Percentiles rank a stretch among this genome's conserved stretches.
Conservation (phyloP, 129 eudicot genomes). For the Logfia minima region DNA sequence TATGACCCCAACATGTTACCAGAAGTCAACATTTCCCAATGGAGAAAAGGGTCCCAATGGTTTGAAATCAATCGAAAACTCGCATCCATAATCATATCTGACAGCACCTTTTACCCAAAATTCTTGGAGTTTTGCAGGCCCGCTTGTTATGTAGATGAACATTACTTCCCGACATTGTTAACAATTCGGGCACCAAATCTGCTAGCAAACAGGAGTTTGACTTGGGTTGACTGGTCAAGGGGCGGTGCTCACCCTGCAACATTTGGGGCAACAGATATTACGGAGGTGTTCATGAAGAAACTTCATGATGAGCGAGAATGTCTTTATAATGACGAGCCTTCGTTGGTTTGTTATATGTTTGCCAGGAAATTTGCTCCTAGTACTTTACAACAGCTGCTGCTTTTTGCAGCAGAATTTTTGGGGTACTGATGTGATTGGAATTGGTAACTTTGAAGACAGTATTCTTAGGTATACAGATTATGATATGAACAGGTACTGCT, state of each 20-base stretch:
- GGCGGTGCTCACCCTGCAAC: constrained; percentile 77
- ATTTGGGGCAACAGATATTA: constrained; percentile 51
- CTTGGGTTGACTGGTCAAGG: constrained; percentile 77
- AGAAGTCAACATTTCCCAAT: constrained; percentile 72
- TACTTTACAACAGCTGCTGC: constrained; percentile 60
- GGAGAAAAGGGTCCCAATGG: constrained; percentile 99
- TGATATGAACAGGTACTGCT: constrained; percentile 15
- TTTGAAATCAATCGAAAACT: constrained; percentile 85
- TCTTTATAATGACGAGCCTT: constrained; percentile 48
- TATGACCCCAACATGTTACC: constrained; percentile 73
- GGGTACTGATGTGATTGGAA: constrained; percentile 48
- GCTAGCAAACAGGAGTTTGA: constrained; percentile 64
- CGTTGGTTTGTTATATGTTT: constrained; percentile 58
- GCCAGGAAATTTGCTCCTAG: constrained; percentile 91
- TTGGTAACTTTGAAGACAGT: constrained; percentile 34
- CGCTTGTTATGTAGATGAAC: constrained; percentile 68
- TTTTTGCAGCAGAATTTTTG: constrained; percentile 52
- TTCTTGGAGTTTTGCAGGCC: constrained; percentile 70
- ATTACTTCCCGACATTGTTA: constrained; percentile 63
- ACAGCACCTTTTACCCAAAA: constrained; percentile 65
- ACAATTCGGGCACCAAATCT: constrained; percentile 46
- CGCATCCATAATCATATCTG: constrained; percentile 57
- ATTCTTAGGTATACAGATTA: constrained; percentile 21
- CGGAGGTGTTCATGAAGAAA: constrained; percentile 58
- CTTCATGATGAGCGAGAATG: constrained; percentile 49